These are phyloP conservation scores for Diutina siamensis DNA, from an alignment of 1,139 yeast genomes.

Conservation along the genomic window DNA sequence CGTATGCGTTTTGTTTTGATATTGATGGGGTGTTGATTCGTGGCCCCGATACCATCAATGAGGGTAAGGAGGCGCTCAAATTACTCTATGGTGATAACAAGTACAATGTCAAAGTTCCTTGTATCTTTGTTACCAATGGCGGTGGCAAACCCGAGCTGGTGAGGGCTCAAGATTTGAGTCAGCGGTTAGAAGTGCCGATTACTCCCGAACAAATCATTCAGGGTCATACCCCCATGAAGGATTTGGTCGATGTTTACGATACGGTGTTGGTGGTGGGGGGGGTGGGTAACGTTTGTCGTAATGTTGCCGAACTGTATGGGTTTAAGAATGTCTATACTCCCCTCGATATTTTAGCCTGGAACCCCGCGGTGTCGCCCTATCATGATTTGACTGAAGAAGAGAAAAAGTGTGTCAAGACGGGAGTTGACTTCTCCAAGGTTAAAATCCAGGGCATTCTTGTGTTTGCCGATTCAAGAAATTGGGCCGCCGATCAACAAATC, in stretches of 20 bases:
- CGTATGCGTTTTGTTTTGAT: conserved; percentile 80
- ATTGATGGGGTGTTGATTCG: conserved; percentile 76
- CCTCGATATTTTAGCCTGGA: conserved; percentile 74
- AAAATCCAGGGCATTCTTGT: conserved; percentile 63
- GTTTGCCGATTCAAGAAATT: conserved; percentile 74
- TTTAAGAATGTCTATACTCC: conserved; percentile 68
- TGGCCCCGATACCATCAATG: conserved; percentile 72
- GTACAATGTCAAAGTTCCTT: conserved; percentile 73
- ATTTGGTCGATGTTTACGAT: conserved; percentile 50
- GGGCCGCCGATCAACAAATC: conserved; percentile 88
- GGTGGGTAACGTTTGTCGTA: conserved; percentile 68
- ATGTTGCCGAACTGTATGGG: conserved; percentile 69
- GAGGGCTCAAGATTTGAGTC: conserved; percentile 56
- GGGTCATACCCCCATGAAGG: conserved; percentile 86
- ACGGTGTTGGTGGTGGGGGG: conserved; percentile 82
- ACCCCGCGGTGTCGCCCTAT: conserved; percentile 75
- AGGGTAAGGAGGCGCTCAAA: conserved; percentile 59
- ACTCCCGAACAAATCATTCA: conserved; percentile 73
- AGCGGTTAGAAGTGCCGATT: conserved; percentile 46
- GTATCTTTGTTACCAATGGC: conserved; percentile 78
- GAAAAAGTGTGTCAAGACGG: conserved; percentile 32
- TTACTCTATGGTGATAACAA: conserved; percentile 67
- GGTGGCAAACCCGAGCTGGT: conserved; percentile 75
- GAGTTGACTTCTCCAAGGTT: conserved; percentile 53
- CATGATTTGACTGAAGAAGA: conserved; percentile 69